Conservation (phyloP, 179 eudicot species). For the Drosera spatulata region DNA sequence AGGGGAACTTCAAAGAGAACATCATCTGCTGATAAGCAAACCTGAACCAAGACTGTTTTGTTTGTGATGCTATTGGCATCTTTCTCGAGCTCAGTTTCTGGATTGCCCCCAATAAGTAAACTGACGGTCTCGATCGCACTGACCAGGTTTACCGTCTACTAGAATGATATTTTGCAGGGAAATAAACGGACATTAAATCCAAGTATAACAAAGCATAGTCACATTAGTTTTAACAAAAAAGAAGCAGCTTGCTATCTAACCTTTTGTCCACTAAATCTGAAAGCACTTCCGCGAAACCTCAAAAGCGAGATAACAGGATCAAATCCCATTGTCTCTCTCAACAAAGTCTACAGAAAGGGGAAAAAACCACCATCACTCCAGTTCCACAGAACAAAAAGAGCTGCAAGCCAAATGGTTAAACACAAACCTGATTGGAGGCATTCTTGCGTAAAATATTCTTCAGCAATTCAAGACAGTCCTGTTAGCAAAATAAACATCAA, state of each 20-base stretch:
- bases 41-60: slow-evolving; percentile 91
- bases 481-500: slow-evolving; percentile 11
- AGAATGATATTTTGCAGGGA: slow-evolving; percentile 31
- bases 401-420: not conserved
- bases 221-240: not conserved
- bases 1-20: too few relatives aligned
- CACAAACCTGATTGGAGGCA: slow-evolving; percentile 76
- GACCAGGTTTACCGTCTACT: slow-evolving; percentile 93
- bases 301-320: slow-evolving; percentile 76
- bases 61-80: slow-evolving; percentile 62
- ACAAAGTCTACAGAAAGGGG: slow-evolving; percentile 43
- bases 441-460: slow-evolving; percentile 79
- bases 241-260: slow-evolving; percentile 31
- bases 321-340: slow-evolving; percentile 93
- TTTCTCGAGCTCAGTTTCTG: slow-evolving; percentile 56
- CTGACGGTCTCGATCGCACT: slow-evolving; percentile 79
- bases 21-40: slow-evolving; percentile 13
- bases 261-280: slow-evolving; percentile 92
- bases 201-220: not conserved
- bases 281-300: slow-evolving; percentile 71
- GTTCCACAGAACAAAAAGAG: slow-evolving; percentile 3
- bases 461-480: slow-evolving; percentile 94
- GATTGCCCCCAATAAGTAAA: slow-evolving; percentile 51
- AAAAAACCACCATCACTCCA: slow-evolving; percentile 9
- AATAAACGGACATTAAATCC: slow-evolving; percentile 22